Base-by-base conservation (phyloP, 2,329 filamentous ascomycete species). In the Ophiocordyceps camponoti-floridani region DNA sequence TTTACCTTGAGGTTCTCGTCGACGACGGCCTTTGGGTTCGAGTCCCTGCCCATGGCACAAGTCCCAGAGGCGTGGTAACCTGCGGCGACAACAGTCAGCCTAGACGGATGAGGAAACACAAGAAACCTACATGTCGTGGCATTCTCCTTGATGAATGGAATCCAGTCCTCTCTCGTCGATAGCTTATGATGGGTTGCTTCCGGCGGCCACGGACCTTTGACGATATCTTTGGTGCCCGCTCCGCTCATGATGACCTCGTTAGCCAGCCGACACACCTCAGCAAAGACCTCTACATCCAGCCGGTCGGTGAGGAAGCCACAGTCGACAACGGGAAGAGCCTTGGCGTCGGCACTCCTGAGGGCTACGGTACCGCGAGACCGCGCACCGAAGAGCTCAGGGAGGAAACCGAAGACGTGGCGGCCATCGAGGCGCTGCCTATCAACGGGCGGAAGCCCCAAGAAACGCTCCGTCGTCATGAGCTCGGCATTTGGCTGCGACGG, bases 401-500 rank as follows among this genome's bases (percentile, higher is more conserved):
- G 72, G 49, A 79, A 69, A 7, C 68, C 67, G 48, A 81, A 80
- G 0, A 67, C 69, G 47, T 73, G 64, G 45, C 76, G 65, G 16
- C 66, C 60, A 40, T 75, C 64, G 2, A 64, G 58, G 0, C 75
- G 75, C 45, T 68, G 71, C 35, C 75, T 58, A 18, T 64, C 60
- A 47, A 67, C 77, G 47, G 77, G 71, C 49, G 74, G 75, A 0
- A 75, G 74, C 0, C 73, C 73, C 4, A 73, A 73, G 49, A 77
- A 78, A 51, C 71, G 72, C 53, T 79, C 75, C 0, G 75, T 78
- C 30, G 66, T 73, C 58, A 77, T 79, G 56, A 77, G 71, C 51
- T 80, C 77, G 43, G 77, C 55, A 51, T 79, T 75, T 0, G 77
- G 73, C 52, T 81, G 77, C 6, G 58, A 56, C 0, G 63, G 58